These are phyloP conservation scores for Citrus glauca DNA, from an alignment of 345 rosid species.

Conservation along the genomic window DNA sequence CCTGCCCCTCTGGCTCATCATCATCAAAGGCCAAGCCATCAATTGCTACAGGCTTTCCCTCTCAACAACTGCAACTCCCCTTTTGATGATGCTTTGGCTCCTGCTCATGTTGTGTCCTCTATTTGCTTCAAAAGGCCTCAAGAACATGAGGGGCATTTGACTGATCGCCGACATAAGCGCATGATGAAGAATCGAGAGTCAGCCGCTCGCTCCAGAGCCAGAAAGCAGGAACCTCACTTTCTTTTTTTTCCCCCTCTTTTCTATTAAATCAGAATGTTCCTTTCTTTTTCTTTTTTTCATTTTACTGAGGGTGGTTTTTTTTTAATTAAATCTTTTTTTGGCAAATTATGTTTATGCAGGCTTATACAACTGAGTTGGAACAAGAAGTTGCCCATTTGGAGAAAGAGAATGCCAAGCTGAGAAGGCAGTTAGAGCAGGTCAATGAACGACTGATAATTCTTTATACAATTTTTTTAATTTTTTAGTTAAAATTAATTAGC, in stretches of 20 bases:
- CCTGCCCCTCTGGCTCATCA: neutral
- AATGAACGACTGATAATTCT: too few relatives aligned
- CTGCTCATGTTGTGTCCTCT: conserved; percentile 9
- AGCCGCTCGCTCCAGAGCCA: conserved; percentile 60
- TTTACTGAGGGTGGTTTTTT: neutral
- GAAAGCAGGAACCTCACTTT: conserved; percentile 42
- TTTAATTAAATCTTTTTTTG: neutral
- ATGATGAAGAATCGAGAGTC: conserved; percentile 65
- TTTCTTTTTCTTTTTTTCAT: too few relatives aligned
- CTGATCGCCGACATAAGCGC: conserved; percentile 39
- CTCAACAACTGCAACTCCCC: neutral
- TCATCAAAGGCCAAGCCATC: neutral
- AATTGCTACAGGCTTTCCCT: neutral
- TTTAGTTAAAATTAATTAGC: neutral
- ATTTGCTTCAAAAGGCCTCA: conserved; percentile 17
- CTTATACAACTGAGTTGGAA: conserved; percentile 49
- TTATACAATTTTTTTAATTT: neutral
- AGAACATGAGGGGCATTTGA: conserved; percentile 14
- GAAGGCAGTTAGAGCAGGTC: conserved; percentile 40
- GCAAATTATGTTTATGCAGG: conserved; percentile 24
- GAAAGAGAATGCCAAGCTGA: conserved; percentile 52
- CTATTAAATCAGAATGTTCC: neutral
- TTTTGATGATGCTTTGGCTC: conserved; percentile 7
- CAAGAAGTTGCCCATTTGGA: conserved; percentile 29
- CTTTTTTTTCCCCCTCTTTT: too few relatives aligned